Percentiles rank a stretch among this genome's conserved stretches.
phyloP scores from a whole-genome alignment of 352 stramenopile species.

The Pythium grandisporangium region DNA sequence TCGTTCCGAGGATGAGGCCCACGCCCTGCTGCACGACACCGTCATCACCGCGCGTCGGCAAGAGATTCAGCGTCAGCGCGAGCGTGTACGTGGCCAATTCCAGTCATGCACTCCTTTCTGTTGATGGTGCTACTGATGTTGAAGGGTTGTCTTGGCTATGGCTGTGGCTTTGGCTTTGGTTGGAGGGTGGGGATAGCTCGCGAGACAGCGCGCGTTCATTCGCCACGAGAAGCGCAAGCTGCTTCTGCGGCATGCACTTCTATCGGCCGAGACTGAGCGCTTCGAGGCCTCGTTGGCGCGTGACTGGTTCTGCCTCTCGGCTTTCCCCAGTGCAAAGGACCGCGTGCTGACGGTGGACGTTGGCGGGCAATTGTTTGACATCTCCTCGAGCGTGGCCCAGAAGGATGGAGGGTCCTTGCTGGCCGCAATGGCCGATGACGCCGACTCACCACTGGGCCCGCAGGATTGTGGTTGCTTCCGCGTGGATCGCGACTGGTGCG shows the following conservation, averaged over 20 bases:
- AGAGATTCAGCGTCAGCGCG: conserved; percentile 47
- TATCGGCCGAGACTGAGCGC: conserved; percentile 63
- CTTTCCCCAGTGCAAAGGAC: conserved; percentile 36
- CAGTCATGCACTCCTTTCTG: too few relatives aligned
- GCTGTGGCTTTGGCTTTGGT: background rate
- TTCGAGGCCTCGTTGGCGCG: conserved; percentile 57
- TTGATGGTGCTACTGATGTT: background rate
- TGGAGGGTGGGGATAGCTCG: conserved; percentile 20
- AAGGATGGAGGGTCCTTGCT: conserved; percentile 59
- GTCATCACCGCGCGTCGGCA: conserved; percentile 61
- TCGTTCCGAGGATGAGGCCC: conserved; percentile 44
- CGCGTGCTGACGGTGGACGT: conserved; percentile 53
- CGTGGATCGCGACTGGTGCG: conserved; percentile 60
- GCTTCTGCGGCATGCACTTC: conserved; percentile 58
- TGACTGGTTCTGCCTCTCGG: conserved; percentile 63
- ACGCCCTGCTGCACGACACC: conserved; percentile 55
- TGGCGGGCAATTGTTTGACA: conserved; percentile 63
- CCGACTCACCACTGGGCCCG: conserved; percentile 49
- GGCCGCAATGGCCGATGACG: conserved; percentile 46
- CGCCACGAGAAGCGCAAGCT: conserved; percentile 72
- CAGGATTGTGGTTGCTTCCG: conserved; percentile 64
- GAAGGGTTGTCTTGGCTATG: background rate
- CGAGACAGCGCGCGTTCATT: conserved; percentile 72
- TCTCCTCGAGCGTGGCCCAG: conserved; percentile 30
- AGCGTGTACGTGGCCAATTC: conserved; percentile 22